These are phyloP conservation scores for Trichoderma sp. DNA, from an alignment of 2,329 filamentous ascomycete species.

Conservation along the genomic window DNA sequence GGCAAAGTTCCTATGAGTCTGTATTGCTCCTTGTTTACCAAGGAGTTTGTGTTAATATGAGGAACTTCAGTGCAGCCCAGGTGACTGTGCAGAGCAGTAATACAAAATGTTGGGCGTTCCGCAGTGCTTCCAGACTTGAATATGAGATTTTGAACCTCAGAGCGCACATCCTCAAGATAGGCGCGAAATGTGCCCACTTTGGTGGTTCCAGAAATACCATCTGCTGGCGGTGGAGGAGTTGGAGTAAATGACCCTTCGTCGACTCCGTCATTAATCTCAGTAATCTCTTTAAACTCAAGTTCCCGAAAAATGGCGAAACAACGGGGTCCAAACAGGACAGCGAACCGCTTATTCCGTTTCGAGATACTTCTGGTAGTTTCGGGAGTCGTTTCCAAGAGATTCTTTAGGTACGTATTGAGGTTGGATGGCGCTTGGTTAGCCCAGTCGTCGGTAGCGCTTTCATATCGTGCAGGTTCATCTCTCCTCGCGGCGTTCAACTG, in stretches of 20 bases:
- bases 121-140: slow-evolving; percentile 41
- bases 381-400: slow-evolving; percentile 48
- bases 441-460: slow-evolving; percentile 48
- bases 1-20: slow-evolving; percentile 46
- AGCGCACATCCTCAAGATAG: slow-evolving; percentile 55
- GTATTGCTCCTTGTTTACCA: slow-evolving; percentile 43
- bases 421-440: slow-evolving; percentile 48
- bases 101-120: slow-evolving; percentile 40
- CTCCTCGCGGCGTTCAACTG: slow-evolving; percentile 47
- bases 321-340: slow-evolving; percentile 56
- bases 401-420: slow-evolving; percentile 56
- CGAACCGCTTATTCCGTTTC: slow-evolving; percentile 60
- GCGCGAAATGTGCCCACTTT: slow-evolving; percentile 49
- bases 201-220: slow-evolving; percentile 42
- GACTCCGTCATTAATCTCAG: slow-evolving; percentile 45
- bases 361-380: slow-evolving; percentile 53
- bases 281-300: slow-evolving; percentile 53
- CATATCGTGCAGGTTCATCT: slow-evolving; percentile 54
- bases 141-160: slow-evolving; percentile 52
- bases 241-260: slow-evolving; percentile 46
- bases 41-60: slow-evolving; percentile 34
- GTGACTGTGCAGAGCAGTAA: slow-evolving; percentile 39
- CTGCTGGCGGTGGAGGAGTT: slow-evolving; percentile 40
- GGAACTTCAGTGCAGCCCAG: slow-evolving; percentile 41
- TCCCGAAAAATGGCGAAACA: slow-evolving; percentile 54